phyloP scores from a whole-genome alignment of 345 rosid species.

The Clarkia xantiana region DNA sequence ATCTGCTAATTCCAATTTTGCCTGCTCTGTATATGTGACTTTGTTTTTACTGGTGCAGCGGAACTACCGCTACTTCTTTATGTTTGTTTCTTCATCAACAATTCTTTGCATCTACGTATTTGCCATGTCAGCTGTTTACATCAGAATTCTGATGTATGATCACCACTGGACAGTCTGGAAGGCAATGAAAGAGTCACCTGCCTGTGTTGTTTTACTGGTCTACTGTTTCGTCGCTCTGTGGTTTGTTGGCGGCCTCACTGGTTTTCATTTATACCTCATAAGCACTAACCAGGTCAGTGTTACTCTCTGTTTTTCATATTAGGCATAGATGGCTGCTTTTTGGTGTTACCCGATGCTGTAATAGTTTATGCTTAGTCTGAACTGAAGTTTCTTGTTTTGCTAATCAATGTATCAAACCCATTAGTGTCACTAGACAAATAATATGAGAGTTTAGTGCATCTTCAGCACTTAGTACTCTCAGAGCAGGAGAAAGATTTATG shows the following conservation, averaged over 20 bases:
- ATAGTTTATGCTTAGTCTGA: no score
- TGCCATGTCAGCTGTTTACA: conserved; percentile 67
- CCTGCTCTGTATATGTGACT: conserved; percentile 1
- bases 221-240: conserved; percentile 78
- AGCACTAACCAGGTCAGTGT: conserved; percentile 74
- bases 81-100: conserved; percentile 79
- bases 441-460: no score
- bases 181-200: conserved; percentile 86
- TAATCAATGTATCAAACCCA: no score
- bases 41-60: conserved; percentile 48
- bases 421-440: no score
- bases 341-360: no score
- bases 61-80: conserved; percentile 90
- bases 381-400: no score
- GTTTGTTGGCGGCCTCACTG: conserved; percentile 96
- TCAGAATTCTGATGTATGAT: conserved; percentile 69
- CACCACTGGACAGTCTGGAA: conserved; percentile 56
- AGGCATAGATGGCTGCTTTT: no score
- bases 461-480: no score
- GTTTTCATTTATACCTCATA: conserved; percentile 83
- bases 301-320: background rate
- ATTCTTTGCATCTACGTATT: conserved; percentile 88
- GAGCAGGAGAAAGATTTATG: no score
- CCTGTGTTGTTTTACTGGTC: conserved; percentile 62
- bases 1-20: background rate